These are phyloP conservation scores for Pseudevernia furfuracea DNA, from an alignment of 495 filamentous ascomycete genomes.

Conservation along the genomic window DNA sequence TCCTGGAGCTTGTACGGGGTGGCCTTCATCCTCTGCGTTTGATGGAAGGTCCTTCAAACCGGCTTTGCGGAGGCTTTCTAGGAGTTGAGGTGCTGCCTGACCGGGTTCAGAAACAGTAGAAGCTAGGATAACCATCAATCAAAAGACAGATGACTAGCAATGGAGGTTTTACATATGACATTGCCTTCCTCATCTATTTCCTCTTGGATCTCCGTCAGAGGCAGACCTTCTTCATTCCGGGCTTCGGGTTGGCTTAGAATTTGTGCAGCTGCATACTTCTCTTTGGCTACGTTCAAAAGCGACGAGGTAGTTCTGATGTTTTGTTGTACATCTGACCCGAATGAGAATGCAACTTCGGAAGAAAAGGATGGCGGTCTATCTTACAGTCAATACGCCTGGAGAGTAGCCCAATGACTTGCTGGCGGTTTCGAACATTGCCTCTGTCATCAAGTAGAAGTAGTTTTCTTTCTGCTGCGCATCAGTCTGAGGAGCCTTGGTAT, in stretches of 20 bases:
- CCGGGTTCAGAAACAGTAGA: slow-evolving; percentile 53
- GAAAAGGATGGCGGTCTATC: not conserved
- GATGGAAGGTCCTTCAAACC: slow-evolving; percentile 51
- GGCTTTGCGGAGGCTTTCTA: slow-evolving; percentile 62
- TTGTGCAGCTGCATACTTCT: slow-evolving; percentile 52
- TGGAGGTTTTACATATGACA: slow-evolving; percentile 47
- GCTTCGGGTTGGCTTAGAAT: slow-evolving; percentile 31
- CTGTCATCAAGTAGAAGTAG: slow-evolving; percentile 54
- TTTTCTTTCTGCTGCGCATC: slow-evolving; percentile 46
- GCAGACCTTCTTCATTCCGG: slow-evolving; percentile 56
- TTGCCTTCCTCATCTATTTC: slow-evolving; percentile 90
- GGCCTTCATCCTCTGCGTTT: not conserved
- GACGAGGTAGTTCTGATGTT: slow-evolving; percentile 52
- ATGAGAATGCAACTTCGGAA: slow-evolving; percentile 11
- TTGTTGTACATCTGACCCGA: slow-evolving; percentile 54
- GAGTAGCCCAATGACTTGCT: slow-evolving; percentile 61
- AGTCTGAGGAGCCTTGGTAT: not conserved
- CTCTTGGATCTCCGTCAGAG: slow-evolving; percentile 81
- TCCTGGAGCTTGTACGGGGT: not conserved
- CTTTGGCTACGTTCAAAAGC: slow-evolving; percentile 52
- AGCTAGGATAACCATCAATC: slow-evolving; percentile 16
- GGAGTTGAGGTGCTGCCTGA: slow-evolving; percentile 51
- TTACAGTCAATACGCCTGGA: slow-evolving; percentile 67
- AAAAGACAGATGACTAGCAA: too few species aligned
- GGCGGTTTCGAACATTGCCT: slow-evolving; percentile 37